These are phyloP conservation scores for Periconia sp. DNA, from an alignment of 2,329 filamentous ascomycete genomes.

Conservation along the genomic window DNA sequence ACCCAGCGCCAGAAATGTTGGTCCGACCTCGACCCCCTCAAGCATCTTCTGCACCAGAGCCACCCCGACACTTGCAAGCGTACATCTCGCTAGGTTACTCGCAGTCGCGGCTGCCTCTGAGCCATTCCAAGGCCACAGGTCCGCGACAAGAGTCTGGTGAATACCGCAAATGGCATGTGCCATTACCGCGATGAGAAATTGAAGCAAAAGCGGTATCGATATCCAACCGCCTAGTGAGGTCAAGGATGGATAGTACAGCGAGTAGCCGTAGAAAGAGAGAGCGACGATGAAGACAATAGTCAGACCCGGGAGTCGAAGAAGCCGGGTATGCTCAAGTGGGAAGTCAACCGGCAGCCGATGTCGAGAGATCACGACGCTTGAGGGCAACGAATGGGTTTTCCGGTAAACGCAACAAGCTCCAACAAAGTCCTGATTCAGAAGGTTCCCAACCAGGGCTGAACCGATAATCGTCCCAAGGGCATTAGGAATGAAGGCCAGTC, in stretches of 20 bases:
- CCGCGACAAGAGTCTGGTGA: constrained; percentile 67
- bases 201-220: constrained; percentile 15
- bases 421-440: constrained; percentile 52
- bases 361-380: constrained; percentile 24
- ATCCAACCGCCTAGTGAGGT: constrained; percentile 17
- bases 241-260: constrained; percentile 43
- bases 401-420: constrained; percentile 43
- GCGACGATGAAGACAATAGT: constrained; percentile 44
- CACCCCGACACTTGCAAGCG: constrained; percentile 65
- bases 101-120: constrained; percentile 65
- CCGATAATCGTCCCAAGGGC: constrained; percentile 50
- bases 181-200: constrained; percentile 40
- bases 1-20: constrained; percentile 43
- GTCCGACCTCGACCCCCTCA: constrained; percentile 62
- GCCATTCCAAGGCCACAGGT: constrained; percentile 65
- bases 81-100: constrained; percentile 68
- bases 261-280: constrained; percentile 46
- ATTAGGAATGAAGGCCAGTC: constrained; percentile 51
- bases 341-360: constrained; percentile 43
- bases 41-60: constrained; percentile 67
- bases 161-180: constrained; percentile 55
- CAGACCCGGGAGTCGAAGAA: constrained; percentile 50
- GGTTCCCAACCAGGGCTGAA: constrained; percentile 49
- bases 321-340: constrained; percentile 47
- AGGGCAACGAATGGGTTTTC: constrained; percentile 33